Evolutionary conservation across 106 monocot genomes (phyloP), one percentile per base, ranked within the genome.

Genomic region (Allium sativum): DNA sequence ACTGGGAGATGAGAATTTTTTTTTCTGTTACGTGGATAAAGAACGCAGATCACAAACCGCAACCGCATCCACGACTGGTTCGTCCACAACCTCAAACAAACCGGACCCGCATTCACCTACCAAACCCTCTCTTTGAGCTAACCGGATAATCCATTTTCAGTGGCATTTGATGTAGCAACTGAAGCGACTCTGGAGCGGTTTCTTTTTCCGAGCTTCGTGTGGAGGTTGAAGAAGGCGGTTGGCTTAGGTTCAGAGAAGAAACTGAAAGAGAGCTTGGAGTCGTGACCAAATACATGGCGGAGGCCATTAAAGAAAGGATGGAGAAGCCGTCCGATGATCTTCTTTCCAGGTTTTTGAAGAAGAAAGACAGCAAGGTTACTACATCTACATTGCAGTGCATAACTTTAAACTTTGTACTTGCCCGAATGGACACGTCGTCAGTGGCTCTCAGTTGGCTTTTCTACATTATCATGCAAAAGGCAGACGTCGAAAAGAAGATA

Each of bases 391-490:
- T 93, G 14, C 88, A 82, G 61, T 78, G 82, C 70, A 82, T 88
- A 20, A 85, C 85, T 4, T 78, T 88, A 52, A 93, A 93, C 59
- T 93, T 93, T 77, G 64, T 88, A 42, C 85, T 93, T 21, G 93
- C 93, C 8, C 85, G 93, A 3, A 69, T 88, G 7, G 93, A 88
- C 88, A 88, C 93, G n/a, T 88, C 88, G 10, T 88, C 88, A 0
- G 88, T 93, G 19, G 88, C 93, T 9, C 93, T 93, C 61, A 84
- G 81, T 76, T 93, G 93, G 93, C 88, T 93, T 82, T 93, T 93
- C 84, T 93, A 74, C 77, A 70, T 20, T 7, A 52, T 93, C 12
- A 84, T 70, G 63, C 81, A 61, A 60, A 55, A 71, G 21, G 74
- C 79, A 0, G 72, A 81, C 41, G 62, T 84, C 7, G 93, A 88